phyloP scores from a whole-genome alignment of 257 asterid species.

The Solanum neorickii region DNA sequence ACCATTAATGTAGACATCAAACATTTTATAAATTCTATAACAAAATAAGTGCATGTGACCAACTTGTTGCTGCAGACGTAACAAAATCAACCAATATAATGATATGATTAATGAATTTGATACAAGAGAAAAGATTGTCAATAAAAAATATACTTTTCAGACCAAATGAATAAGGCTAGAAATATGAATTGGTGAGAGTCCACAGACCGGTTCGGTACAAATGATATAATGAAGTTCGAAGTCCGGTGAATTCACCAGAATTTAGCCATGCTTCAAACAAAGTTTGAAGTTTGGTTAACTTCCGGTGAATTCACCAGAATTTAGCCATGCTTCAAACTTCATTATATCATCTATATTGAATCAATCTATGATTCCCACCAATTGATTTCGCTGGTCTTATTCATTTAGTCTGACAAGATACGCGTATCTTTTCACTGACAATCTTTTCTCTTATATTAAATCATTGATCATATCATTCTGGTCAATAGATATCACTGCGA shows the following conservation, averaged over 20 bases:
- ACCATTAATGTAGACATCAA: neutral
- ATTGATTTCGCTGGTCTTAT: neutral
- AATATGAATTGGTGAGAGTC: neutral
- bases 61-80: neutral
- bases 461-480: neutral
- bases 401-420: neutral
- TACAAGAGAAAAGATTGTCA: too few relatives aligned
- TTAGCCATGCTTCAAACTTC: neutral
- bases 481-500: neutral
- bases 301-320: neutral
- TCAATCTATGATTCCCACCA: neutral
- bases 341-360: neutral
- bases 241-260: neutral
- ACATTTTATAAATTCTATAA: too few relatives aligned
- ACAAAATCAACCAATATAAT: too few relatives aligned
- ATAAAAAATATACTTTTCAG: too few relatives aligned
- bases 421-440: neutral
- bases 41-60: neutral
- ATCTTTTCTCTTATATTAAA: neutral
- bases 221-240: too few relatives aligned
- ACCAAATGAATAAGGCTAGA: neutral
- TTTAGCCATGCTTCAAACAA: neutral
- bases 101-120: neutral
- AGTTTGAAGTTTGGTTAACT: too few relatives aligned
- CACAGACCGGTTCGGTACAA: neutral